phyloP scores from a whole-genome alignment of 2,329 filamentous ascomycete species.

The Lachnellula cervina region DNA sequence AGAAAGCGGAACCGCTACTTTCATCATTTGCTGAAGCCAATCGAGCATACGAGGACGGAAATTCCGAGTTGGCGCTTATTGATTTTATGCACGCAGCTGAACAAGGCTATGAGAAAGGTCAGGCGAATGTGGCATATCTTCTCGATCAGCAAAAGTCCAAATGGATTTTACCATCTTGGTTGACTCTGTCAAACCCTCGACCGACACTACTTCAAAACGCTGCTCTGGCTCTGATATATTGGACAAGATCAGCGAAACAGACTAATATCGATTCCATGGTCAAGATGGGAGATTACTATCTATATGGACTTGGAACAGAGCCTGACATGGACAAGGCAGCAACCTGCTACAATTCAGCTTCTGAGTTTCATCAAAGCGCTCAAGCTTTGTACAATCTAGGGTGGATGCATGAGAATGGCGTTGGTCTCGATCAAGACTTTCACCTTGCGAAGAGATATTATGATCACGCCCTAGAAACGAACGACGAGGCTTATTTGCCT shows the following conservation, averaged over 20 bases:
- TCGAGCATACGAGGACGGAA: constrained; percentile 57
- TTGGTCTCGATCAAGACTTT: constrained; percentile 90
- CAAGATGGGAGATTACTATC: constrained; percentile 98
- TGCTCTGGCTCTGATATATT: constrained; percentile 67
- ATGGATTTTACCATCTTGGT: constrained; percentile 39
- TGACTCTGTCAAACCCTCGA: constrained; percentile 31
- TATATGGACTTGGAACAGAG: constrained; percentile 70
- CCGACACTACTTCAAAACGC: constrained; percentile 50
- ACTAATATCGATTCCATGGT: constrained; percentile 89
- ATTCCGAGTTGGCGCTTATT: constrained; percentile 60
- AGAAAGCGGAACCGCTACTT: constrained; percentile 51
- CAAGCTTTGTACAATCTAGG: constrained; percentile 96
- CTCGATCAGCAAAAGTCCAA: constrained; percentile 58
- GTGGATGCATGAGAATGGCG: constrained; percentile 98
- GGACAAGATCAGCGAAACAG: constrained; percentile 91
- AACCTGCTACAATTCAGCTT: constrained; percentile 86
- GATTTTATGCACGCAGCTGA: constrained; percentile 69
- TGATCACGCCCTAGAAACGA: constrained; percentile 85
- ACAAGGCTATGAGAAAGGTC: constrained; percentile 65
- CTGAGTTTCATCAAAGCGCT: constrained; percentile 85
- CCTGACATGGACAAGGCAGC: constrained; percentile 79
- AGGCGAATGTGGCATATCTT: constrained; percentile 68
- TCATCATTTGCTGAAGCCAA: constrained; percentile 65
- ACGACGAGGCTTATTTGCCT: constrained; percentile 87
- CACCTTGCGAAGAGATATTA: constrained; percentile 97